Percentiles rank a stretch among this genome's conserved stretches.
Evolutionary conservation across 2,329 filamentous ascomycete genomes (phyloP).

Genomic region (Harringtonia aguacate): DNA sequence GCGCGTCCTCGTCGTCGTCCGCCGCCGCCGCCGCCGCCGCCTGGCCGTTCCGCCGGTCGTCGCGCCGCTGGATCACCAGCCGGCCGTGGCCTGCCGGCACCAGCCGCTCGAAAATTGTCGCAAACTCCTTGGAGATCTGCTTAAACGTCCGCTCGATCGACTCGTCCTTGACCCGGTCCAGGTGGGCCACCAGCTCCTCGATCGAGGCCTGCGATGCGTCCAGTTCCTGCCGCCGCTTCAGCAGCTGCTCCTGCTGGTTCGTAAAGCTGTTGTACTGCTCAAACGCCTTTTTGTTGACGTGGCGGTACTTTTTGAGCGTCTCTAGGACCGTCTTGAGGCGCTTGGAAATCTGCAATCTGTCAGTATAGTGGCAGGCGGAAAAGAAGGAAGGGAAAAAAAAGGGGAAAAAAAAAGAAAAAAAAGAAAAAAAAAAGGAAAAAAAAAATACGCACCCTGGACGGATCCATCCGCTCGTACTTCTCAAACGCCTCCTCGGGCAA

Average conservation of each 20-base stretch:
- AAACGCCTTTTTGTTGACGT: conserved; percentile 99
- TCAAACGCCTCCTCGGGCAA: conserved; percentile 89
- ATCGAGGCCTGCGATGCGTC: conserved; percentile 81
- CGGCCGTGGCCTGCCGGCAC: conserved; percentile 88
- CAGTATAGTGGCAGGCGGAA: no score
- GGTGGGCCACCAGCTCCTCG: conserved; percentile 79
- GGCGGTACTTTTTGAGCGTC: conserved; percentile 87
- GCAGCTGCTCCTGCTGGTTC: conserved; percentile 76
- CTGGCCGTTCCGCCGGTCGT: conserved; percentile 51
- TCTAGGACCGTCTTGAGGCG: conserved; percentile 87
- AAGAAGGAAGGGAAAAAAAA: no score
- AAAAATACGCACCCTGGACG: conserved; percentile 51
- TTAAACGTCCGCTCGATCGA: conserved; percentile 98
- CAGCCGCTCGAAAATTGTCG: conserved; percentile 85
- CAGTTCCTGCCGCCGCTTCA: conserved; percentile 75
- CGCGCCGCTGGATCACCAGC: conserved; percentile 84
- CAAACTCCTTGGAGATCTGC: conserved; percentile 89
- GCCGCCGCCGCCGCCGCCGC: conserved; percentile 53
- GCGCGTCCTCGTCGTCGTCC: conserved; percentile 47
- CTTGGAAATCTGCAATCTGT: conserved; percentile 35
- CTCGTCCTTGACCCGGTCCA: conserved; percentile 94
- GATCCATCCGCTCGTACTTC: conserved; percentile 76
- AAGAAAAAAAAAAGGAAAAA: neutral
- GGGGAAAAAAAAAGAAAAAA: neutral
- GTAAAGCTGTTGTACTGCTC: conserved; percentile 99